Conservation (phyloP, 1,284 basidiomycete species). For the Austroboletus niveus region DNA sequence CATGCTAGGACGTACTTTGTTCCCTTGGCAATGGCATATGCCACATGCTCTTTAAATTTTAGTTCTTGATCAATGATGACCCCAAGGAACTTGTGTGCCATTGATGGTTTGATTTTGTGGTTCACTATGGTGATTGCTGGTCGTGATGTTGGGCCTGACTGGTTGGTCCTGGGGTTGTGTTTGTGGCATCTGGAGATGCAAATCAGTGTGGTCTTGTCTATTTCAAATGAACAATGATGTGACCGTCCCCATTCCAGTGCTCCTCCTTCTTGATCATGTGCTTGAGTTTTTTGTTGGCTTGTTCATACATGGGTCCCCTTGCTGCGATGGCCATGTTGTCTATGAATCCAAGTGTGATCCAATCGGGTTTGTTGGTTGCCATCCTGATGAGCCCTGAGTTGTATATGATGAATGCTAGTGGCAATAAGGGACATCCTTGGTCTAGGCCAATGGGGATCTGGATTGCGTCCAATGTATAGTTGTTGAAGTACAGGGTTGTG, state of each 20-base stretch:
- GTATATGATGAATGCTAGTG: too few species aligned
- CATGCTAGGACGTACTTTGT: slow-evolving; percentile 1
- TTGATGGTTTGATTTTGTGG: not conserved
- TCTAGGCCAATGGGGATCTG: too few species aligned
- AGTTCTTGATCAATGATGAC: not conserved
- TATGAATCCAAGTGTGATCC: too few species aligned
- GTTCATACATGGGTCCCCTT: not conserved
- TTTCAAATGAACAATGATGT: not conserved
- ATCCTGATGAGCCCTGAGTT: too few species aligned
- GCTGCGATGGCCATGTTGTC: too few species aligned
- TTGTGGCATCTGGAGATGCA: not conserved
- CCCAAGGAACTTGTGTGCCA: not conserved
- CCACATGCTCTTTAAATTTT: not conserved
- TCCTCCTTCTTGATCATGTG: not conserved
- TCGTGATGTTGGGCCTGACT: too few species aligned
- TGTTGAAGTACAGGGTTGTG: too few species aligned
- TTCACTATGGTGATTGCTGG: not conserved
- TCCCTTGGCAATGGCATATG: not conserved
- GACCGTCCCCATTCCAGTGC: not conserved
- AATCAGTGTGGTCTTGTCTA: not conserved
- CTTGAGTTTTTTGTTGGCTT: not conserved
- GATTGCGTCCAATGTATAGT: too few species aligned
- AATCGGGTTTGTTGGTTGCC: too few species aligned
- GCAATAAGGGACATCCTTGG: too few species aligned
- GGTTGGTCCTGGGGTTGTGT: too few species aligned